phyloP scores from a whole-genome alignment of 306 rosid genomes.

The Boehmeria nivea region DNA sequence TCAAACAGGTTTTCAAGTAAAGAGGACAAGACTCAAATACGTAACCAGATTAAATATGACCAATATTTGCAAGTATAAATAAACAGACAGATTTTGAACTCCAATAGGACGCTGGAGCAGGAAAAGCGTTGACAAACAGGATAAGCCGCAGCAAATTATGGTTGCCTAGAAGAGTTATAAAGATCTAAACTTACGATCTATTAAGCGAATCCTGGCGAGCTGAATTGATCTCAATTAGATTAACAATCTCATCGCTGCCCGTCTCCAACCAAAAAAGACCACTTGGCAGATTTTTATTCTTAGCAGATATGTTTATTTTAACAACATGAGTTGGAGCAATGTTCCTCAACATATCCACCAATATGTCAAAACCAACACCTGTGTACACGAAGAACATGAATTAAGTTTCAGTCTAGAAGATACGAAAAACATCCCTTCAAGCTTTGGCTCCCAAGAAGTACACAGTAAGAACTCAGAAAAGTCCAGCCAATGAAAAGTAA shows the following conservation, averaged over 20 bases:
- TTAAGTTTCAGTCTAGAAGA: slow-evolving; percentile 8
- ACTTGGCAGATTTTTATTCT: slow-evolving; percentile 68
- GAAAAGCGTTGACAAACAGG: too few relatives aligned
- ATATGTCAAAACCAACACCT: slow-evolving; percentile 78
- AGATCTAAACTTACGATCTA: slow-evolving; percentile 57
- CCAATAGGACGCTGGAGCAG: too few relatives aligned
- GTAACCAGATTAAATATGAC: too few relatives aligned
- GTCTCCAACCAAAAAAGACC: slow-evolving; percentile 76
- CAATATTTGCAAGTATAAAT: too few relatives aligned
- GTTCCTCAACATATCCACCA: slow-evolving; percentile 69
- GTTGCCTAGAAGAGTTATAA: not conserved
- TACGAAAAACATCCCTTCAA: not conserved
- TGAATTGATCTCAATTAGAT: slow-evolving; percentile 63
- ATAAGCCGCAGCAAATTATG: too few relatives aligned
- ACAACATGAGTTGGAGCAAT: slow-evolving; percentile 77
- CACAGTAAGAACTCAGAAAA: not conserved
- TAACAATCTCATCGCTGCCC: slow-evolving; percentile 26
- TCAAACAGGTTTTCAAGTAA: too few relatives aligned
- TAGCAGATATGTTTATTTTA: slow-evolving; percentile 61
- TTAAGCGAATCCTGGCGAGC: slow-evolving; percentile 67
- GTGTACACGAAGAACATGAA: slow-evolving; percentile 21
- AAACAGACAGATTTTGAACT: too few relatives aligned
- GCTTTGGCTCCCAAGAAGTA: slow-evolving; percentile 2
- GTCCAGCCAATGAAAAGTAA: slow-evolving; percentile 7
- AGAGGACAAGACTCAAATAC: too few relatives aligned